Evolutionary conservation across 1,284 basidiomycete genomes (phyloP), one percentile per base, ranked within the genome.

Genomic region (Mycosarcoma mackinlayi): DNA sequence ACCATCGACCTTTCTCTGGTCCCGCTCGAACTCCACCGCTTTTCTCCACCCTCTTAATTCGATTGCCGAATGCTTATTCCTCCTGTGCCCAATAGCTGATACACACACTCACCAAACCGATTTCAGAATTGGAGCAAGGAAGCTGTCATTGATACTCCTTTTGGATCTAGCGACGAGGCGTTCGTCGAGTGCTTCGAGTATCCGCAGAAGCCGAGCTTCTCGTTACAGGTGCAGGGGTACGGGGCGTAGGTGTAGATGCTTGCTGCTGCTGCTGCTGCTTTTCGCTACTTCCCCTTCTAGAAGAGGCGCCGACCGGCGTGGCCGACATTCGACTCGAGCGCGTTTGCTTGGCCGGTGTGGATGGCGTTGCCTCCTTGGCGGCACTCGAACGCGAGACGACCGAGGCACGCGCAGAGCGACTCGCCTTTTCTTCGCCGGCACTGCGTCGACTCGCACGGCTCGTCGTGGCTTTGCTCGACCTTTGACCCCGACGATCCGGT

Each of bases 381-480:
- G 68, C 68, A 18, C 55, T 65, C 13, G 62, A 70, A 4, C 66
- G 56, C 7, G 66, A 69, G 4, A 69, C 60, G 11, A 60, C 66
- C 11, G 66, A 60, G 4, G 60, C 66, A 6, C 66, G 55, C 2
- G 55, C 64, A 5, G 66, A 63, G 11, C 63, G 63, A 18, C 53
- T 48, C 10, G 35, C 24, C 37, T 23, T 35, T 16, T 35, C 50
- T 10, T 28, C 44, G 30, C 41, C 48, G 4, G 42, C 33, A 38
- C 47, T 39, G 24, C 57, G 48, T 6, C 57, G 42, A 31, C 45
- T 41, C 1, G 47, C 27, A 18, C 56, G 56, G 24, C 48, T 33
- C 0, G 48, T 16, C 1, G 48, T 40, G 38, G 38, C 47, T 35
- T 64, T 66, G 42, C 56, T 21, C 2, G 56, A 54, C 4, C 23